Percentiles rank a stretch among this genome's conserved stretches.
phyloP scores from a whole-genome alignment of 257 asterid genomes.

The Solanum chaucha region DNA sequence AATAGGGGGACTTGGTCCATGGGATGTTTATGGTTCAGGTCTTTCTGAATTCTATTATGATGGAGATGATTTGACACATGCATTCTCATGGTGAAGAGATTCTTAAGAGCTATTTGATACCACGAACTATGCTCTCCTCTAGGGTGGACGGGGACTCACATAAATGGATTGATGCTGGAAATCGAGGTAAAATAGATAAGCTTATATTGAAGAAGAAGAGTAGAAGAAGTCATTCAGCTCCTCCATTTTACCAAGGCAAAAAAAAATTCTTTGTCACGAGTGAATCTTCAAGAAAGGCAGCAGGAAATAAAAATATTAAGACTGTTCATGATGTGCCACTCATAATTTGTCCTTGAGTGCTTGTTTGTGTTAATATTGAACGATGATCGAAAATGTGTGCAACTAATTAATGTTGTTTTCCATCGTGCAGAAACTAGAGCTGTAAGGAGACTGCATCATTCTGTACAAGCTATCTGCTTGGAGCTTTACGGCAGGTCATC shows the following conservation, averaged over 20 bases:
- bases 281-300: conserved; percentile 20
- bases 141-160: too few relatives aligned
- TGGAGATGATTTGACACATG: too few relatives aligned
- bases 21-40: background rate
- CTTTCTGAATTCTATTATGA: too few relatives aligned
- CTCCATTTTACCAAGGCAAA: conserved; percentile 31
- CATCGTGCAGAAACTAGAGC: too few relatives aligned
- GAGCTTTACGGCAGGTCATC: too few relatives aligned
- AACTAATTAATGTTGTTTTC: background rate
- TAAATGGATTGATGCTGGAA: too few relatives aligned
- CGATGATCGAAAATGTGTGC: background rate
- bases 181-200: background rate
- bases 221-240: too few relatives aligned
- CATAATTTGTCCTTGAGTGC: background rate
- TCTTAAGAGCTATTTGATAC: too few relatives aligned
- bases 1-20: background rate
- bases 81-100: too few relatives aligned
- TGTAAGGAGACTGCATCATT: too few relatives aligned
- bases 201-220: conserved; percentile 9
- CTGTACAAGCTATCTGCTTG: too few relatives aligned
- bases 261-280: conserved; percentile 38
- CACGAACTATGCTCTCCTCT: too few relatives aligned
- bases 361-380: background rate
- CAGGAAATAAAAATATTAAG: conserved; percentile 8
- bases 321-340: background rate